phyloP scores from a whole-genome alignment of 495 filamentous ascomycete genomes.

The Xylaria flabelliformis region DNA sequence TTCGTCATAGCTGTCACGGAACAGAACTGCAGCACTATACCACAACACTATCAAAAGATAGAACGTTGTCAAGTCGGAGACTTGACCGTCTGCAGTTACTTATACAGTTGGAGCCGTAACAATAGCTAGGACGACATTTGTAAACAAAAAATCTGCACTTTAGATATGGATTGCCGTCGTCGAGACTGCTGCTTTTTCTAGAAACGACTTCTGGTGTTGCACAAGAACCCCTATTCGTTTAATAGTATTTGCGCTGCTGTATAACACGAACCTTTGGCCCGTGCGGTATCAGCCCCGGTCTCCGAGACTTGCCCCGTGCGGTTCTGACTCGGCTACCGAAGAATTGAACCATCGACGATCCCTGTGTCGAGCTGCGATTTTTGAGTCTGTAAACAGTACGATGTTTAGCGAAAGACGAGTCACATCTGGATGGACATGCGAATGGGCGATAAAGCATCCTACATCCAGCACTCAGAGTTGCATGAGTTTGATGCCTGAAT shows the following conservation, averaged over 20 bases:
- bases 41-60: too few species aligned
- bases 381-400: neutral
- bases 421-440: neutral
- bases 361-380: neutral
- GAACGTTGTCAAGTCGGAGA: too few species aligned
- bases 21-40: too few species aligned
- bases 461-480: neutral
- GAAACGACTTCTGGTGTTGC: neutral
- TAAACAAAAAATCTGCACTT: neutral
- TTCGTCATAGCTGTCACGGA: too few species aligned
- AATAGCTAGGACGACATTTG: neutral
- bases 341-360: neutral
- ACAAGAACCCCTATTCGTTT: neutral
- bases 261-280: neutral
- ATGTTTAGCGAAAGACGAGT: neutral
- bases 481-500: neutral
- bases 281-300: neutral
- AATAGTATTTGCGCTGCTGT: neutral
- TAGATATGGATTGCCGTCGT: neutral
- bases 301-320: neutral
- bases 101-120: too few species aligned
- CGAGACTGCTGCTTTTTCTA: neutral
- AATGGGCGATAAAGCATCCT: neutral
- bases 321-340: neutral
- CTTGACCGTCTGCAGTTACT: too few species aligned